Conservation (phyloP, 495 filamentous ascomycete genomes). For the Penicillium desertorum region DNA sequence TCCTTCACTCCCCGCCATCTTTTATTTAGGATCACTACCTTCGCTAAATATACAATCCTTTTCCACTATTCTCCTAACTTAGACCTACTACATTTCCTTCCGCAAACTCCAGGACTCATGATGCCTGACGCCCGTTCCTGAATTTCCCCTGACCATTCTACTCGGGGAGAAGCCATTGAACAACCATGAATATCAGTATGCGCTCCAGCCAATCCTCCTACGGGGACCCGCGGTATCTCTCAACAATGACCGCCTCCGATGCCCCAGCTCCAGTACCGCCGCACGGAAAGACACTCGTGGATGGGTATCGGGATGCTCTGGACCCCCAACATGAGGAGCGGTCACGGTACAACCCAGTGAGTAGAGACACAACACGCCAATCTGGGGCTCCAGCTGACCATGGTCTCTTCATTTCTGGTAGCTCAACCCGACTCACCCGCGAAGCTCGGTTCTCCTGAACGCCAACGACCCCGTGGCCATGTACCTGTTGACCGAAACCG, state of each 20-base stretch:
- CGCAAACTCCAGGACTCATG: slow-evolving; percentile 5
- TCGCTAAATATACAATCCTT: slow-evolving; percentile 7
- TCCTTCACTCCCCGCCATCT: slow-evolving; percentile 30
- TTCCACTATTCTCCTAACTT: slow-evolving; percentile 7
- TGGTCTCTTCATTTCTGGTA: slow-evolving; percentile 15
- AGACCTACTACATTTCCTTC: neutral
- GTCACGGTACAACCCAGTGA: slow-evolving; percentile 44
- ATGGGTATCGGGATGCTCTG: slow-evolving; percentile 47
- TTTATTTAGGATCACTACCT: neutral
- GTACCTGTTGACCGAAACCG: slow-evolving; percentile 91
- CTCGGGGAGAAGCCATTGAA: slow-evolving; percentile 20
- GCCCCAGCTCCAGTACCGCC: slow-evolving; percentile 32
- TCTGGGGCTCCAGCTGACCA: slow-evolving; percentile 19
- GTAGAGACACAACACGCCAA: slow-evolving; percentile 15
- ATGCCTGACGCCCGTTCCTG: slow-evolving; percentile 23
- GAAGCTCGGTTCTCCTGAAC: slow-evolving; percentile 46
- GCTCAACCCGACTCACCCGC: slow-evolving; percentile 36
- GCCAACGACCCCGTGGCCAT: slow-evolving; percentile 61
- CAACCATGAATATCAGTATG: slow-evolving; percentile 46
- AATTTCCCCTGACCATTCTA: slow-evolving; percentile 7
- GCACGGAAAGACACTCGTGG: slow-evolving; percentile 43
- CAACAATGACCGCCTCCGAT: slow-evolving; percentile 38
- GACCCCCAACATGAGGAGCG: slow-evolving; percentile 37
- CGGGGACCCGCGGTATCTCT: slow-evolving; percentile 48
- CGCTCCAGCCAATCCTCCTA: slow-evolving; percentile 50